Evolutionary conservation across 2,329 filamentous ascomycete species (phyloP).

Genomic region (Grosmannia serpens): DNA sequence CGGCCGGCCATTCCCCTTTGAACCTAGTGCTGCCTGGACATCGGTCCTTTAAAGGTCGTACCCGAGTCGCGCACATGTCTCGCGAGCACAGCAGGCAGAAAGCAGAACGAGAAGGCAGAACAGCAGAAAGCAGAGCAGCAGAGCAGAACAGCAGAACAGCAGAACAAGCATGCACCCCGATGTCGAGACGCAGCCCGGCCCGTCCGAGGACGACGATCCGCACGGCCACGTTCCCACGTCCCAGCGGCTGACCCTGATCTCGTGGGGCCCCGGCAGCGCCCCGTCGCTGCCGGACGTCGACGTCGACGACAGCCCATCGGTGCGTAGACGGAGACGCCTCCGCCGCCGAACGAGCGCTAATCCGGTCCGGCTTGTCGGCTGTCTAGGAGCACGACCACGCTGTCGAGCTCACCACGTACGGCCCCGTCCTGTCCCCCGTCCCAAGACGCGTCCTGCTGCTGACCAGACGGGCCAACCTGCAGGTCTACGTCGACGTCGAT

Average conservation of each 20-base stretch:
- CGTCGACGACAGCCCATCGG: slow-evolving; percentile 4
- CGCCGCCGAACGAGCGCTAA: too few relatives aligned
- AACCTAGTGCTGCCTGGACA: too few relatives aligned
- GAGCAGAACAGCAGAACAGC: too few relatives aligned
- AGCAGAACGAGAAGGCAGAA: too few relatives aligned
- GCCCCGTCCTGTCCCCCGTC: background rate
- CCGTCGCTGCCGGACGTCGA: slow-evolving; percentile 1
- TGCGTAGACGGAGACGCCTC: background rate
- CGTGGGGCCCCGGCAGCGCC: background rate
- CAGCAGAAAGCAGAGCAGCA: background rate
- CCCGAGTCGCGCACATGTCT: too few relatives aligned
- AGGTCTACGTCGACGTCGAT: slow-evolving; percentile 6
- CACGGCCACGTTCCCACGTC: slow-evolving; percentile 5
- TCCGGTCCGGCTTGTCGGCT: too few relatives aligned
- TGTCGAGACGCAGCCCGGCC: background rate
- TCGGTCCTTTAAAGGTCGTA: too few relatives aligned
- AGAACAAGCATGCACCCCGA: background rate
- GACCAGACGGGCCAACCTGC: too few relatives aligned
- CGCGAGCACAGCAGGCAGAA: too few relatives aligned
- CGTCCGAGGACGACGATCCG: background rate
- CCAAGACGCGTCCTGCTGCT: too few relatives aligned
- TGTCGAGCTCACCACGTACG: background rate
- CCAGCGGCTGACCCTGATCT: background rate
- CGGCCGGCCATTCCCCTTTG: too few relatives aligned
- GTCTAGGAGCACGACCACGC: background rate